Conservation (phyloP, 208 protist species). For the Acanthamoeba lenticulata region DNA sequence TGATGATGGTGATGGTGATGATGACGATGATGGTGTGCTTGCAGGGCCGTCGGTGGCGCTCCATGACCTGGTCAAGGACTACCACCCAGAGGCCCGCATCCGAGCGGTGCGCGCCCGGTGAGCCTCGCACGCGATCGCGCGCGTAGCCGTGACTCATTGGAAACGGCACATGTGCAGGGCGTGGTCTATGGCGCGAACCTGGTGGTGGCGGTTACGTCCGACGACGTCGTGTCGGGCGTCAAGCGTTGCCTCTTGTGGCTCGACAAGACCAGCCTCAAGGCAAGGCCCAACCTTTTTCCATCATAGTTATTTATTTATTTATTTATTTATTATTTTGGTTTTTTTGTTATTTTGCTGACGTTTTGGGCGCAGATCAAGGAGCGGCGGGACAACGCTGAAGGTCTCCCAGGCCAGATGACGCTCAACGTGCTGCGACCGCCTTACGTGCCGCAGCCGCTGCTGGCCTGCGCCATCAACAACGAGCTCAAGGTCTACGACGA, state of each 20-base stretch:
- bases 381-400: neutral
- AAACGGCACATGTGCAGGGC: neutral
- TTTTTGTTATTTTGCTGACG: neutral
- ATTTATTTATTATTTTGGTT: too few species aligned
- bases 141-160: neutral
- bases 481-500: neutral
- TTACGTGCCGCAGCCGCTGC: neutral
- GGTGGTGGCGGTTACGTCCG: neutral
- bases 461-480: neutral
- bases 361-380: neutral
- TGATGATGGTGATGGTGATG: neutral
- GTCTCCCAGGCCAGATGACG: neutral
- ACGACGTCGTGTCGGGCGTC: neutral
- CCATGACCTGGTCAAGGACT: neutral
- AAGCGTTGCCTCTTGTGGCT: neutral
- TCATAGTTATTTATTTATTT: neutral
- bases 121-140: neutral
- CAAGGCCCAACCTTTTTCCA: neutral
- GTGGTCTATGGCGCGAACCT: neutral
- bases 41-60: neutral
- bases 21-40: neutral
- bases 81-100: neutral
- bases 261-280: neutral
- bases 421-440: neutral
- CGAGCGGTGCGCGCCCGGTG: neutral